These are phyloP conservation scores for Herpotrichia juniperi DNA, from an alignment of 2,329 filamentous ascomycete genomes.

Conservation along the genomic window DNA sequence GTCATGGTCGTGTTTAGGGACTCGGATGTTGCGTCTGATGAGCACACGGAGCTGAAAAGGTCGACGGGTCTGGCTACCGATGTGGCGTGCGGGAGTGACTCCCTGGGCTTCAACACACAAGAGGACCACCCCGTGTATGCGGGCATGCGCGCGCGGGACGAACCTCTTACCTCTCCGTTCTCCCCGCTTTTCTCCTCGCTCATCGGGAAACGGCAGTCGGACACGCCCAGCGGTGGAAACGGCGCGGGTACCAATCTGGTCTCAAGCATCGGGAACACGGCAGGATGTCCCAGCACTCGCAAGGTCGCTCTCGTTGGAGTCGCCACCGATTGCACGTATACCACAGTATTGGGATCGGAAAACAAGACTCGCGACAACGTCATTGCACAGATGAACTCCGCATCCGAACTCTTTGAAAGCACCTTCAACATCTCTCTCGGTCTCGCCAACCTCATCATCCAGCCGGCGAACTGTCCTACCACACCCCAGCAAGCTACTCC, in stretches of 20 bases:
- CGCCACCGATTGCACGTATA: slow-evolving; percentile 92
- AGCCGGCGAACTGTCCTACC: slow-evolving; percentile 74
- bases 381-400: slow-evolving; percentile 82
- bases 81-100: slow-evolving; percentile 72
- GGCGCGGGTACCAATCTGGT: slow-evolving; percentile 80
- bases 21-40: slow-evolving; percentile 69
- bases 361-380: slow-evolving; percentile 73
- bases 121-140: slow-evolving; percentile 70
- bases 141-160: slow-evolving; percentile 59
- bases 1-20: slow-evolving; percentile 93
- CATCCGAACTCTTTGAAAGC: slow-evolving; percentile 85
- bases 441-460: slow-evolving; percentile 83
- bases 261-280: slow-evolving; percentile 77
- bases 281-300: slow-evolving; percentile 87
- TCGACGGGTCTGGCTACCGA: slow-evolving; percentile 34
- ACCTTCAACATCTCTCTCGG: slow-evolving; percentile 96
- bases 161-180: slow-evolving; percentile 50
- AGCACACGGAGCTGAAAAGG: slow-evolving; percentile 69
- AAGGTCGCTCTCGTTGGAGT: slow-evolving; percentile 92
- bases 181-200: slow-evolving; percentile 68
- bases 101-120: slow-evolving; percentile 78
- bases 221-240: slow-evolving; percentile 73
- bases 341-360: slow-evolving; percentile 74
- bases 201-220: slow-evolving; percentile 72
- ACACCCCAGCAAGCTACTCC: slow-evolving; percentile 69